Evolutionary conservation across 2,329 filamentous ascomycete species (phyloP), one percentile per base, ranked within the genome.

Genomic region (Didymella arachidicola): DNA sequence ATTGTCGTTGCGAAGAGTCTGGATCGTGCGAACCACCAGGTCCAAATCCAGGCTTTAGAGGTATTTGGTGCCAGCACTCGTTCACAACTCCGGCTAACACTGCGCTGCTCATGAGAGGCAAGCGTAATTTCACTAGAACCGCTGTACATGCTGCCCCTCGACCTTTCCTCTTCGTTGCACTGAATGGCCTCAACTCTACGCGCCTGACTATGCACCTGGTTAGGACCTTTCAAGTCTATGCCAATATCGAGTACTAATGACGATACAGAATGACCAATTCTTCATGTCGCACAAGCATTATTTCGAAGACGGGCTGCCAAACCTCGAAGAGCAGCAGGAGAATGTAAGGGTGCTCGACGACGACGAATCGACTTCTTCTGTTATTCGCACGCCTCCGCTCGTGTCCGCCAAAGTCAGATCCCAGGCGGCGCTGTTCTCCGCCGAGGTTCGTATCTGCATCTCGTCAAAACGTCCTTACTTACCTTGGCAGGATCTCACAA

Each of bases 231-330:
- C 18, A 3, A 29, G 39, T 3, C 89, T 48, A 83, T 68, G 81
- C 22, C 78, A 77, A 4, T 18, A 3, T 19, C 18, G 3, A 34
- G 14, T 27, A 4, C 39, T 59, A 38, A 59, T 16, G 38, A 39
- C 7, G 12, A 30, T 84, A 88, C 84, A 92, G 76, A 96, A 93
- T 68, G 92, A 98, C 59, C 87, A 91, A 63, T 89, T 98, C 65
- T 92, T 93, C 72, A 88, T 98, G 57, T 94, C 91, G 0, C 93
- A 98, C 75, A 91, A 88, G 79, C 93, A 98, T 70, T 84, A 89
- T 57, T 82, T 85, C 4, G 80, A 83, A 1, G 87, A 94, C 72
- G 91, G 89, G 0, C 89, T 93, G 61, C 83, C 87, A 4, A 90
- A 95, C 63, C 76, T 94, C 0, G 90, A 96, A 59, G 88, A 91